Evolutionary conservation across 164 flowering plant species (phyloP).

Genomic region (Vitis amurensis): DNA sequence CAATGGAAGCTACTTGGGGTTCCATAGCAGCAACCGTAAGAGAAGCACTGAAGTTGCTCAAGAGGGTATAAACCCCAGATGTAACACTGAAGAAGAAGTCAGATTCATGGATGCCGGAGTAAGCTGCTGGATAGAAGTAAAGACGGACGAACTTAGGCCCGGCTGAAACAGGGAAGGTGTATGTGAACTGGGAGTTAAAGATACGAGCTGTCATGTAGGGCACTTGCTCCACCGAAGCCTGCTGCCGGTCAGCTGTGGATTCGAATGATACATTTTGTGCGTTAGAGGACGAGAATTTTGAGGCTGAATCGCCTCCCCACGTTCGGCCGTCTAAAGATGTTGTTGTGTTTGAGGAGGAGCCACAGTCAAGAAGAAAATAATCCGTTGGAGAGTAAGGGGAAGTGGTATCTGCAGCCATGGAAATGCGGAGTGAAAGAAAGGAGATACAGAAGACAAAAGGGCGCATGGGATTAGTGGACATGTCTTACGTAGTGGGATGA

Average conservation of each 20-base stretch:
- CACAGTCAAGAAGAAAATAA: constrained; percentile 1
- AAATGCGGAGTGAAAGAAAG: too few relatives aligned
- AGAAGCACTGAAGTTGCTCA: constrained; percentile 20
- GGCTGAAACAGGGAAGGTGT: constrained; percentile 7
- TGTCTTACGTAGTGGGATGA: too few relatives aligned
- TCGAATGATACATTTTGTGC: too few relatives aligned
- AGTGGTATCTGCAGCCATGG: not conserved
- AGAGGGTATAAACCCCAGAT: constrained; percentile 4
- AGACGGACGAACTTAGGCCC: constrained; percentile 15
- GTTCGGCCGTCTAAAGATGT: not conserved
- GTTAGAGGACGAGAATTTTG: constrained; percentile 9
- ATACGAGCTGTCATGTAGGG: constrained; percentile 22
- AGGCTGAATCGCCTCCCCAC: not conserved
- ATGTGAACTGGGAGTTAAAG: constrained; percentile 8
- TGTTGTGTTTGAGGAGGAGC: not conserved
- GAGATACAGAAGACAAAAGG: too few relatives aligned
- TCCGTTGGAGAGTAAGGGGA: not conserved
- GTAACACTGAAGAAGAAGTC: constrained; percentile 15
- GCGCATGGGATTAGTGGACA: too few relatives aligned
- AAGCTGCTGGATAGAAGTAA: constrained; percentile 10
- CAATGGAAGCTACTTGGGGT: not conserved
- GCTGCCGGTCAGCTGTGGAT: constrained; percentile 2
- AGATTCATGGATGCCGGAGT: not conserved
- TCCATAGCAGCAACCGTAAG: not conserved
- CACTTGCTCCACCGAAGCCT: constrained; percentile 5